Conservation (phyloP, 2,329 filamentous ascomycete species). For the Akanthomyces lecanii region DNA sequence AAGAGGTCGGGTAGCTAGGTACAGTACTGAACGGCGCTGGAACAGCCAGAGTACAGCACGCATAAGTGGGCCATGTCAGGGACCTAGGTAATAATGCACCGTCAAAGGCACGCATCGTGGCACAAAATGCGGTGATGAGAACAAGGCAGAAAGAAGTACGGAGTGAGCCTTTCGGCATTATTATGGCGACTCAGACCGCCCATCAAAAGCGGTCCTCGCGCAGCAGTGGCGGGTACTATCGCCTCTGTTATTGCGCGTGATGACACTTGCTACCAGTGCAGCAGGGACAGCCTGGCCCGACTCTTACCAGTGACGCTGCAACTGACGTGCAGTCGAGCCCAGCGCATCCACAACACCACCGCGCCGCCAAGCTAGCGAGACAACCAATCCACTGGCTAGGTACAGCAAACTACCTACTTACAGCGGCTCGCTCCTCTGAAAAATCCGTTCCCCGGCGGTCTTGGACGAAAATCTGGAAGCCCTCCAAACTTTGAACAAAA, state of each 20-base stretch:
- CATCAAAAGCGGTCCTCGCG: background rate
- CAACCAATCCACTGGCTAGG: background rate
- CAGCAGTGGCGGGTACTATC: background rate
- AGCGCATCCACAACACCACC: background rate
- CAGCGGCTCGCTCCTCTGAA: conserved; percentile 8
- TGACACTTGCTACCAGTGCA: background rate
- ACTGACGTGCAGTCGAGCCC: background rate
- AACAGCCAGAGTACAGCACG: background rate
- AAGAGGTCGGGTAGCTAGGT: no score
- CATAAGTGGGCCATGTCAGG: background rate
- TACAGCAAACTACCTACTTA: background rate
- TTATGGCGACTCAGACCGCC: background rate
- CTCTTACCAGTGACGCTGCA: background rate
- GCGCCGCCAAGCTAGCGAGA: background rate
- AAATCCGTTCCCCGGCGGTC: conserved; percentile 4
- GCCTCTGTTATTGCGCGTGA: background rate
- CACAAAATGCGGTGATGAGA: conserved; percentile 5
- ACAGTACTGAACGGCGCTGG: no score
- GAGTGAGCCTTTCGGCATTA: background rate
- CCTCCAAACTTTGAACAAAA: conserved; percentile 13
- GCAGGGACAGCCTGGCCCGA: background rate
- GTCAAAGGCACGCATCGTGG: background rate
- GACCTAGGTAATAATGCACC: background rate
- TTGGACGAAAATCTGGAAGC: conserved; percentile 7
- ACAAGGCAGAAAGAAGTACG: background rate